Conservation (phyloP, 345 rosid genomes). For the Ceriops decandra region DNA sequence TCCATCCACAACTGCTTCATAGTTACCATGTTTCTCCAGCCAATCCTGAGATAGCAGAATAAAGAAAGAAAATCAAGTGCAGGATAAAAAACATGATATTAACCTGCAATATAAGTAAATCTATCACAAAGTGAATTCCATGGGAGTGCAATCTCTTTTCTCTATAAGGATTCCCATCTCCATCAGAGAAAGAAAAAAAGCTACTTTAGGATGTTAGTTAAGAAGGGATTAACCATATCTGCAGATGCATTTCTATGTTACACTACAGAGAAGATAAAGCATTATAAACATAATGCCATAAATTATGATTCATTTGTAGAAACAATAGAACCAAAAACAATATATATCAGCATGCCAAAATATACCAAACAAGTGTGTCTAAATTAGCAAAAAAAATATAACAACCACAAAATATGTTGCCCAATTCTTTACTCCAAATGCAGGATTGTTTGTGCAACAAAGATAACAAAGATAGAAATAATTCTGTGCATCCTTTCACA, state of each 20-base stretch:
- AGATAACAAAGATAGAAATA: too few relatives aligned
- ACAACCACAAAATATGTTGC: background rate
- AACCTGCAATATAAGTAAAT: too few relatives aligned
- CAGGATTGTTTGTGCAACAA: too few relatives aligned
- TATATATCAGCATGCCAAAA: background rate
- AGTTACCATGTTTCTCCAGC: slow-evolving; percentile 57
- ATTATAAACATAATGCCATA: background rate
- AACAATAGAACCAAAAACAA: background rate
- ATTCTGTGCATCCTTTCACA: too few relatives aligned
- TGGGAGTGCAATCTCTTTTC: background rate
- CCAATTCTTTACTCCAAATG: too few relatives aligned
- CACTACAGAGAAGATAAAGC: background rate
- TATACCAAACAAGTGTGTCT: background rate
- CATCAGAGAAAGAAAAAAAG: too few relatives aligned
- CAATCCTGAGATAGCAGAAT: slow-evolving; percentile 42
- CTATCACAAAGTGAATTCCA: background rate
- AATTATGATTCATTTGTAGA: background rate
- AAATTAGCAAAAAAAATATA: background rate
- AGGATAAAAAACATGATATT: background rate
- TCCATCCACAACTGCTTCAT: slow-evolving; percentile 81
- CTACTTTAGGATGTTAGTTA: background rate
- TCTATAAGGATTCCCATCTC: background rate
- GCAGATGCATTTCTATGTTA: background rate
- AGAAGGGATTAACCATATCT: background rate
- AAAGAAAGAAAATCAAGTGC: background rate